phyloP scores from a whole-genome alignment of 2,329 filamentous ascomycete species.

The Fusarium torreyae region DNA sequence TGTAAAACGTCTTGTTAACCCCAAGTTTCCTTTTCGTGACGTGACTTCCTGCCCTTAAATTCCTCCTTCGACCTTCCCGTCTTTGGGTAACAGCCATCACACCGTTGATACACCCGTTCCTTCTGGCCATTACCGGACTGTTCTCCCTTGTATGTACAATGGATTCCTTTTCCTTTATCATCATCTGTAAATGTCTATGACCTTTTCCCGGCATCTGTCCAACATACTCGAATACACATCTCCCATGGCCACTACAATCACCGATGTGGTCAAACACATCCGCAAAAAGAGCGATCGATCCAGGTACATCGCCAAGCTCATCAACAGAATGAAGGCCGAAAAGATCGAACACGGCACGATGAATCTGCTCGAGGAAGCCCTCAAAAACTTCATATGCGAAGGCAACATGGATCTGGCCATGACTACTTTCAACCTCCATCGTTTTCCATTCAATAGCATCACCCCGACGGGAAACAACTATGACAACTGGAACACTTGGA shows the following conservation, averaged over 20 bases:
- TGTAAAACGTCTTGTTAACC: no score
- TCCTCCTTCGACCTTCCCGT: no score
- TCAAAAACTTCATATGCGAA: neutral
- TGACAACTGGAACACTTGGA: neutral
- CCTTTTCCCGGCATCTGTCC: neutral
- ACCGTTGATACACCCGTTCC: no score
- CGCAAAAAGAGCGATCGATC: neutral
- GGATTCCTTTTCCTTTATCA: no score
- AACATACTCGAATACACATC: no score
- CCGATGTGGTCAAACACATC: neutral
- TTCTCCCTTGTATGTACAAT: no score
- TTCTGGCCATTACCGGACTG: no score
- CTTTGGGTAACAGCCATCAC: no score
- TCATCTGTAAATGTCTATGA: neutral
- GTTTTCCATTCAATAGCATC: neutral
- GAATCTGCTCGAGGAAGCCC: neutral
- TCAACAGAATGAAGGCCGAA: neutral
- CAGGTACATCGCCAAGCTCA: neutral
- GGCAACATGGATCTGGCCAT: slow-evolving; percentile 8
- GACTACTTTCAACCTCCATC: neutral
- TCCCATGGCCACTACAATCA: neutral
- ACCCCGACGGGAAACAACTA: neutral
- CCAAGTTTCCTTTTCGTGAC: no score
- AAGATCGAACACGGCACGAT: neutral
- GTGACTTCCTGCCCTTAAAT: no score